Evolutionary conservation across 2,329 filamentous ascomycete species (phyloP).

Genomic region (Aspergillus caelatus): DNA sequence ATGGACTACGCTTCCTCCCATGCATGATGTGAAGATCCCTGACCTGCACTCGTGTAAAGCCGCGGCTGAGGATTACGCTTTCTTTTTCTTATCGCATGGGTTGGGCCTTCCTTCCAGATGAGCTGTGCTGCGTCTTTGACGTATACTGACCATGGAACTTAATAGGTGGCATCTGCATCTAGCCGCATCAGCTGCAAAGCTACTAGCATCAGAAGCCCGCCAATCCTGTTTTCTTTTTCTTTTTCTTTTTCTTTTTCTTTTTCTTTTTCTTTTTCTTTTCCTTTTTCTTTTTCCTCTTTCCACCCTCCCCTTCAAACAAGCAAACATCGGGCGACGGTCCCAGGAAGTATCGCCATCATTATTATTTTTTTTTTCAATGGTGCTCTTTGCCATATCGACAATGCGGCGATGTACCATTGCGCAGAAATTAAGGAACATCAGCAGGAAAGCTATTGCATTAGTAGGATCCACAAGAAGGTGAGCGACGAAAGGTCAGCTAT

Average conservation of each 20-base stretch:
- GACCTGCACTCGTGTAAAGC: constrained; percentile 18
- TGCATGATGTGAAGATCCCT: constrained; percentile 19
- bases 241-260: too few species aligned
- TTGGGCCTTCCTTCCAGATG: constrained; percentile 14
- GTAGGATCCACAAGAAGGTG: constrained; percentile 15
- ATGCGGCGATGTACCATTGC: constrained; percentile 1
- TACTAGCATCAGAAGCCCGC: constrained; percentile 19
- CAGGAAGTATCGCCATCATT: background rate
- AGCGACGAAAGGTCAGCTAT: constrained; percentile 12
- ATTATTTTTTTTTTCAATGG: background rate
- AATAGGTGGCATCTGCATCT: constrained; percentile 26
- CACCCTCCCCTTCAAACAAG: background rate
- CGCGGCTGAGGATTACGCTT: constrained; percentile 23
- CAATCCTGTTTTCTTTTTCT: constrained; percentile 10
- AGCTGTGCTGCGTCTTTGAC: constrained; percentile 16
- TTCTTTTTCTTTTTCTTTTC: too few species aligned
- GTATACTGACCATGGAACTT: constrained; percentile 23
- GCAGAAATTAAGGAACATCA: constrained; percentile 7
- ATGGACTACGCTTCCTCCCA: constrained; percentile 24
- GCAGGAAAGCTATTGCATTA: constrained; percentile 7
- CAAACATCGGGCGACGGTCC: background rate
- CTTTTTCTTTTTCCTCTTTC: constrained; percentile 1
- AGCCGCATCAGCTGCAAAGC: constrained; percentile 24
- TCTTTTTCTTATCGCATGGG: constrained; percentile 4
- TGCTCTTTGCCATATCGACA: background rate